Conservation (phyloP, 257 asterid species). For the Prunella vulgaris region DNA sequence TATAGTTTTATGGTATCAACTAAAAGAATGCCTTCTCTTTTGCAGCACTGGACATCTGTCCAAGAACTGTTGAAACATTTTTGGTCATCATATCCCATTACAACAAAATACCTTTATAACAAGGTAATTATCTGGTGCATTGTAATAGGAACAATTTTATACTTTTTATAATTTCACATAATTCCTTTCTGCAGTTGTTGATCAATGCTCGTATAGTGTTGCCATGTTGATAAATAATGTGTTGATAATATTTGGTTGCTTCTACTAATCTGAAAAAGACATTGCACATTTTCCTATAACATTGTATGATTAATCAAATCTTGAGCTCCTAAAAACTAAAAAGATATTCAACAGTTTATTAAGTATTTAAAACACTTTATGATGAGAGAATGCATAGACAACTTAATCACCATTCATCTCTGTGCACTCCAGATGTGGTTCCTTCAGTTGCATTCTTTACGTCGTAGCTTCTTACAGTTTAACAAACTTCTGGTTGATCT, state of each 20-base stretch:
- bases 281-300: not conserved
- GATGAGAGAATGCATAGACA: not conserved
- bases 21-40: constrained; percentile 13
- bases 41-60: constrained; percentile 84
- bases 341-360: not conserved
- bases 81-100: constrained; percentile 98
- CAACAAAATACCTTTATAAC: constrained; percentile 58
- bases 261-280: not conserved
- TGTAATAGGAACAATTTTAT: not conserved
- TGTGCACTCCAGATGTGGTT: not conserved
- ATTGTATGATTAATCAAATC: not conserved
- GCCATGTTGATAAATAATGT: too few relatives aligned
- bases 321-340: not conserved
- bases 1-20: constrained; percentile 9
- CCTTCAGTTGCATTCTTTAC: not conserved
- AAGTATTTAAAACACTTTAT: not conserved
- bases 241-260: not conserved
- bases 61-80: constrained; percentile 91
- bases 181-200: constrained; percentile 7
- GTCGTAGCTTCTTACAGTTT: not conserved
- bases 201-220: not conserved
- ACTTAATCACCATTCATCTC: not conserved
- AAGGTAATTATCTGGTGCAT: constrained; percentile 47
- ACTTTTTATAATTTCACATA: not conserved
- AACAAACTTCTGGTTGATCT: not conserved